Conservation (phyloP, 768 basidiomycete species). For the Termitomyces sp. region DNA sequence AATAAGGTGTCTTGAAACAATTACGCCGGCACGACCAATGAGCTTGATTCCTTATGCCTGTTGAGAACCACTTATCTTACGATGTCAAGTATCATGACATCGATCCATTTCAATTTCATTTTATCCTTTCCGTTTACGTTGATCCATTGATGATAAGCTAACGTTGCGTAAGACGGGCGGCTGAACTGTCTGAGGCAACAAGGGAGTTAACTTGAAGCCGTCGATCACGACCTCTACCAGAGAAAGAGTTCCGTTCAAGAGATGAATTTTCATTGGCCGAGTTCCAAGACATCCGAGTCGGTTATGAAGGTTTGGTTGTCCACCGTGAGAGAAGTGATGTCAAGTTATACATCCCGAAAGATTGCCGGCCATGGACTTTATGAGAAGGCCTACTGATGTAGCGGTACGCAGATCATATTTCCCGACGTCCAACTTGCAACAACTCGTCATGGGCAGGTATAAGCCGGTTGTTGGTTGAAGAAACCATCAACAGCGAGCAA, state of each 20-base stretch:
- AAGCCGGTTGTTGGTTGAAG: constrained; percentile 31
- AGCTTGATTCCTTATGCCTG: not conserved
- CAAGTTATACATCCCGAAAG: too few species aligned
- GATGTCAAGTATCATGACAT: not conserved
- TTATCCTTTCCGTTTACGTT: not conserved
- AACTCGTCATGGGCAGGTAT: constrained; percentile 30
- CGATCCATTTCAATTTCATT: too few species aligned
- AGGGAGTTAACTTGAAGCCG: too few species aligned
- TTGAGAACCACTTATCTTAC: not conserved
- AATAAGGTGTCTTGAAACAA: too few species aligned
- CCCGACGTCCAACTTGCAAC: too few species aligned
- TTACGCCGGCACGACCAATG: not conserved
- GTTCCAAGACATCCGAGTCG: not conserved
- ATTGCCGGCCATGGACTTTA: not conserved
- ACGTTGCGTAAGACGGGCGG: not conserved
- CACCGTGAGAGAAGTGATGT: too few species aligned
- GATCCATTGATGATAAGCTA: not conserved
- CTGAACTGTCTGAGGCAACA: not conserved
- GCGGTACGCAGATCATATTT: constrained; percentile 15
- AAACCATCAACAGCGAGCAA: constrained; percentile 16
- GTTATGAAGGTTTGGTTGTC: too few species aligned
- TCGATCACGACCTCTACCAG: too few species aligned
- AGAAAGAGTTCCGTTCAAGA: not conserved
- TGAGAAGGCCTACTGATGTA: constrained; percentile 12
- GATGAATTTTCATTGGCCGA: not conserved